Conservation (phyloP, 2,329 filamentous ascomycete species). For the Alternaria rosae region DNA sequence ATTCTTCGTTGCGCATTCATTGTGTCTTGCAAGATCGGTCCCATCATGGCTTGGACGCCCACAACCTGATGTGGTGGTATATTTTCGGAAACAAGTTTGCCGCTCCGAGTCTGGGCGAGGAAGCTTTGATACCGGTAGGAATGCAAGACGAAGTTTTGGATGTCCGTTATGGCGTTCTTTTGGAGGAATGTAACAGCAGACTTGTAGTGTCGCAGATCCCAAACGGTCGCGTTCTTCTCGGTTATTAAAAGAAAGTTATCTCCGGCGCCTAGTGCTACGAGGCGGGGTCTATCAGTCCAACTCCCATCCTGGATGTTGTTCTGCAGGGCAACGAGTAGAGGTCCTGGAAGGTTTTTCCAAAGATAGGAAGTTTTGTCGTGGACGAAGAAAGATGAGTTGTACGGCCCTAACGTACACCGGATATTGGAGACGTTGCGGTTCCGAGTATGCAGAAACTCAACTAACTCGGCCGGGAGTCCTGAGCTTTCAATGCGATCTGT, state of each 20-base stretch:
- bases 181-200: slow-evolving; percentile 29
- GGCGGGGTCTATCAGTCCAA: slow-evolving; percentile 42
- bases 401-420: slow-evolving; percentile 40
- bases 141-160: slow-evolving; percentile 35
- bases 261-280: slow-evolving; percentile 42
- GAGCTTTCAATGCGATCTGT: slow-evolving; percentile 35
- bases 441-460: slow-evolving; percentile 33
- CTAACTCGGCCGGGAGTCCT: slow-evolving; percentile 36
- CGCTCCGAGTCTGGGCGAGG: slow-evolving; percentile 32
- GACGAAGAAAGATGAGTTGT: slow-evolving; percentile 44
- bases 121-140: slow-evolving; percentile 43
- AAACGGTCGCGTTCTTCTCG: slow-evolving; percentile 37
- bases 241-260: slow-evolving; percentile 42
- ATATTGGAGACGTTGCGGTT: slow-evolving; percentile 38
- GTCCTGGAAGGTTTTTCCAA: slow-evolving; percentile 43
- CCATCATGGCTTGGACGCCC: slow-evolving; percentile 28
- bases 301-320: slow-evolving; percentile 36
- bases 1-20: slow-evolving; percentile 9
- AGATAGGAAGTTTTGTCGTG: slow-evolving; percentile 37
- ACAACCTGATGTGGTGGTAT: slow-evolving; percentile 33
- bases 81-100: slow-evolving; percentile 34
- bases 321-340: slow-evolving; percentile 34
- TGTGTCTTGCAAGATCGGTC: slow-evolving; percentile 29
- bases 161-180: slow-evolving; percentile 25
- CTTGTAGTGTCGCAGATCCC: slow-evolving; percentile 37